phyloP scores from a whole-genome alignment of 495 filamentous ascomycete genomes.

The Tuber microsphaerosporum region DNA sequence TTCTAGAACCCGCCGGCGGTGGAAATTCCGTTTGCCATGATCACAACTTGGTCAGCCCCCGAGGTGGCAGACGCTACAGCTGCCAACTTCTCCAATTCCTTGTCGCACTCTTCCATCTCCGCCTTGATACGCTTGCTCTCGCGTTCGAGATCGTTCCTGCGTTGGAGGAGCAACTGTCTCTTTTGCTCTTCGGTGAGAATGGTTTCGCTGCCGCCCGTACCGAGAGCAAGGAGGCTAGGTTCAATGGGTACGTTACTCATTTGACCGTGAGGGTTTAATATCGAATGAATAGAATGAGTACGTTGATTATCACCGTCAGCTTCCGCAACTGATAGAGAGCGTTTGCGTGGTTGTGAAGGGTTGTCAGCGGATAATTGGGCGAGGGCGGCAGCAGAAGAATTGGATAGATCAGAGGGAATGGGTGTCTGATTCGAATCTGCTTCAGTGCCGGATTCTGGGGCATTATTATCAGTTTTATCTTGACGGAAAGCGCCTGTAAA shows the following conservation, averaged over 20 bases:
- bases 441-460: neutral
- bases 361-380: slow-evolving; percentile 35
- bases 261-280: slow-evolving; percentile 57
- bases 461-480: neutral
- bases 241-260: slow-evolving; percentile 50
- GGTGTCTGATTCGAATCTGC: neutral
- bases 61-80: neutral
- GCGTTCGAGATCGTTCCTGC: slow-evolving; percentile 40
- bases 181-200: slow-evolving; percentile 34
- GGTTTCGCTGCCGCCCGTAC: slow-evolving; percentile 24
- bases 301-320: slow-evolving; percentile 50
- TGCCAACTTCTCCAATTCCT: slow-evolving; percentile 29
- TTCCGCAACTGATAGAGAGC: slow-evolving; percentile 56
- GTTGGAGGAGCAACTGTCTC: slow-evolving; percentile 41
- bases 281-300: slow-evolving; percentile 70
- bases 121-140: slow-evolving; percentile 38
- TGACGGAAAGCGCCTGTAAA: slow-evolving; percentile 32
- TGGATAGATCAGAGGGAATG: neutral
- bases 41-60: neutral
- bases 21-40: neutral
- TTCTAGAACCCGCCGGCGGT: neutral
- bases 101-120: slow-evolving; percentile 34
- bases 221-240: slow-evolving; percentile 45
- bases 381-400: neutral
- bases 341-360: slow-evolving; percentile 55